A percentile compares a stretch with the other conserved stretches of the same genome.
phyloP scores from a whole-genome alignment of 179 eudicot species.

The Silene noctiflora region DNA sequence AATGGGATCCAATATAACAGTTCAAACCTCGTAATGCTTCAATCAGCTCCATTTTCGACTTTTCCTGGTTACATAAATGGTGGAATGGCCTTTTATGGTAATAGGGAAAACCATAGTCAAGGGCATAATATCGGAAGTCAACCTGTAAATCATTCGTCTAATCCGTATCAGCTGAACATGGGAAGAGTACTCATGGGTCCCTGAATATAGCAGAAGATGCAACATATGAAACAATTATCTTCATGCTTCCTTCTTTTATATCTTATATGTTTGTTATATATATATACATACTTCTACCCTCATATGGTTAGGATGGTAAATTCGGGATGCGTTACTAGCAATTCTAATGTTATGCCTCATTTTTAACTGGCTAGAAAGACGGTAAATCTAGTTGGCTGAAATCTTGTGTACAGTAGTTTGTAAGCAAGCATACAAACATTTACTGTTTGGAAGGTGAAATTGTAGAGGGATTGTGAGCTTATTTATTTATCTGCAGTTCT shows the following conservation, averaged over 20 bases:
- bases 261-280: not conserved
- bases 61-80: constrained; percentile 58
- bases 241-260: not conserved
- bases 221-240: constrained; percentile 12
- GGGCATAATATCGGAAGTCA: constrained; percentile 48
- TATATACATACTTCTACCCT: constrained; percentile 14
- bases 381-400: constrained; percentile 8
- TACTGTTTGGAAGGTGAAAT: constrained; percentile 14
- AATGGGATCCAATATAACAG: constrained; percentile 25
- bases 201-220: constrained; percentile 16
- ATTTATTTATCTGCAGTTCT: constrained; percentile 10
- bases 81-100: constrained; percentile 49
- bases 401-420: constrained; percentile 36
- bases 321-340: constrained; percentile 9
- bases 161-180: constrained; percentile 51
- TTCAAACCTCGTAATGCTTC: constrained; percentile 41
- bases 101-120: constrained; percentile 46
- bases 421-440: constrained; percentile 23
- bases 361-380: constrained; percentile 23
- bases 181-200: constrained; percentile 62
- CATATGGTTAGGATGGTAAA: constrained; percentile 13
- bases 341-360: constrained; percentile 21
- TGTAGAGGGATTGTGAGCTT: constrained; percentile 10
- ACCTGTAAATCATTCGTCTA: constrained; percentile 55
- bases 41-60: constrained; percentile 36